Evolutionary conservation across 2,329 filamentous ascomycete species (phyloP).

Genomic region (Penicillium polonicum): DNA sequence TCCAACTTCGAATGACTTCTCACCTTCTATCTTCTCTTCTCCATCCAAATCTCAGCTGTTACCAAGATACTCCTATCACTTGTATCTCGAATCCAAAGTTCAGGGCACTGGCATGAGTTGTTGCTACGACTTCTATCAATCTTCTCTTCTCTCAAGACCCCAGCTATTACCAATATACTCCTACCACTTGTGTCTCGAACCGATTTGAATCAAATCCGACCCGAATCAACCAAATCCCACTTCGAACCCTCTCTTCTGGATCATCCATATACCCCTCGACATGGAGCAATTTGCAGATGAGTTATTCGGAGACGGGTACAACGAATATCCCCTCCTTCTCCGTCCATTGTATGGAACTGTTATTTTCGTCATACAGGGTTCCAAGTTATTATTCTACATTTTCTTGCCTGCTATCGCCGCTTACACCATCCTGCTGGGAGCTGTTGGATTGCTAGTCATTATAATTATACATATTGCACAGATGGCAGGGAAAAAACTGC

Average conservation of each 20-base stretch:
- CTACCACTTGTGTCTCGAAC: too few relatives aligned
- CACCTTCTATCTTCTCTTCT: not conserved
- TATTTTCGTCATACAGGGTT: accelerated
- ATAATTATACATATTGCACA: too few relatives aligned
- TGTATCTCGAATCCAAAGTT: too few relatives aligned
- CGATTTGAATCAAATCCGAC: not conserved
- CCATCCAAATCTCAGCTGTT: not conserved
- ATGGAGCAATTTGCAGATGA: not conserved
- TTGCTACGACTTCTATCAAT: too few relatives aligned
- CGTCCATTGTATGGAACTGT: not conserved
- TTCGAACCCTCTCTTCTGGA: not conserved
- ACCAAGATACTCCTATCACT: not conserved
- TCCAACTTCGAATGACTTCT: not conserved
- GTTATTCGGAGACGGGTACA: not conserved
- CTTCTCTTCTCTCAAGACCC: too few relatives aligned
- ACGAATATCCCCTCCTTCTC: not conserved
- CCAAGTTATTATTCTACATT: not conserved
- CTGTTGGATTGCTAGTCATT: not conserved
- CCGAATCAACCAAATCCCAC: not conserved
- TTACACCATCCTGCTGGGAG: not conserved
- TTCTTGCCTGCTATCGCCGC: not conserved
- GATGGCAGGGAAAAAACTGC: too few relatives aligned
- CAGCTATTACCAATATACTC: too few relatives aligned
- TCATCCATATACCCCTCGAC: not conserved
- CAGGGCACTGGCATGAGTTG: too few relatives aligned